These are phyloP conservation scores for Medicago lupulina DNA, from an alignment of 306 rosid species.

Conservation along the genomic window DNA sequence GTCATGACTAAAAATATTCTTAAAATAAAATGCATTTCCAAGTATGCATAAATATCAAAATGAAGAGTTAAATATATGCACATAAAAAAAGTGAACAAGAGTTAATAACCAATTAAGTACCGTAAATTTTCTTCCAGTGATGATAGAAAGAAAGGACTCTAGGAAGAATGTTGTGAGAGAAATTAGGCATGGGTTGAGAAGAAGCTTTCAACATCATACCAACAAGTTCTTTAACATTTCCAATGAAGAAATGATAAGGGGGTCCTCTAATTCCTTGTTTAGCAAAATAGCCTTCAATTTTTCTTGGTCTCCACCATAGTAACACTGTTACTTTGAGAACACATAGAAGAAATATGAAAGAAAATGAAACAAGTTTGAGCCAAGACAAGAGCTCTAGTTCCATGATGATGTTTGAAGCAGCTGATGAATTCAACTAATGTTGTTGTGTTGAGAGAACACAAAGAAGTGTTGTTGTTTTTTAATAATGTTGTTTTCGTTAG, in stretches of 20 bases:
- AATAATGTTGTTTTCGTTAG: neutral
- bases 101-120: slow-evolving; percentile 27
- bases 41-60: too few relatives aligned
- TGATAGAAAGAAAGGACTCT: slow-evolving; percentile 95
- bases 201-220: slow-evolving; percentile 91
- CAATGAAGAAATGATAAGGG: slow-evolving; percentile 95
- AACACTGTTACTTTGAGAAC: slow-evolving; percentile 51
- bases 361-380: slow-evolving; percentile 53
- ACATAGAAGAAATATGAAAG: slow-evolving; percentile 41
- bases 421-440: neutral
- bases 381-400: slow-evolving; percentile 49
- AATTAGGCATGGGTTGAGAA: slow-evolving; percentile 80
- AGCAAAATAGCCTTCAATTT: slow-evolving; percentile 72
- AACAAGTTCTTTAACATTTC: slow-evolving; percentile 79
- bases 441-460: neutral
- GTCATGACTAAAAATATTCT: neutral
- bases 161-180: slow-evolving; percentile 94
- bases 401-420: slow-evolving; percentile 49
- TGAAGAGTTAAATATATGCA: neutral
- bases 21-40: slow-evolving; percentile 27
- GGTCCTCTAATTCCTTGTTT: slow-evolving; percentile 95
- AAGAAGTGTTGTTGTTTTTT: neutral
- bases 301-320: slow-evolving; percentile 93
- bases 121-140: slow-evolving; percentile 96
- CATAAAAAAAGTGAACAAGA: too few relatives aligned